Base-by-base conservation (phyloP, 345 rosid species). In the Cardamine occulta region DNA sequence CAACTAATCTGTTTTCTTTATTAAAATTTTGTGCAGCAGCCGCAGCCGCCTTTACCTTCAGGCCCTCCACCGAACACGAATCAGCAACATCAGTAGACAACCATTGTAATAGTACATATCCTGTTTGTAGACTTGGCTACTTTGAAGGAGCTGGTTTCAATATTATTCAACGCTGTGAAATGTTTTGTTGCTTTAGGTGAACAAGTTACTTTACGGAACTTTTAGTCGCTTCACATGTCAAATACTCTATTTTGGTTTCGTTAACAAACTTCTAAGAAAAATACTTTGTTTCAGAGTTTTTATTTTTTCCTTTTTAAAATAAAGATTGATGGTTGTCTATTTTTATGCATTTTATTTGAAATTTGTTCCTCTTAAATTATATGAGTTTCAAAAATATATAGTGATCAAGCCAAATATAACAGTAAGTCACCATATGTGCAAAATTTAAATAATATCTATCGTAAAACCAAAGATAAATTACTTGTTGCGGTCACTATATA, bases 31-130 rank as follows among this genome's bases (percentile, higher is more conserved):
- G 52, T 71, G 80, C 64, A 65, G 72, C 77, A 65, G 76, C 80
- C 57, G 2, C 80, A 61, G 55, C 80, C 81, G 11, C 81, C 81
- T 72, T 59, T 78, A 34, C 81, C 77, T 32, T 23, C 69, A 17
- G 81, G 77, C 42, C 81, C 73, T 59, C 81, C 77, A 52, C 81
- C 77, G 2, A 59, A 78, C 67, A 56, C 34, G 56, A 78, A 66
- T 66, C 81, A 78, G 63, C 56, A 8, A 31, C 77, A 78, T 66
- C 77, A 78, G 54, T 78, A 72, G 81, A 44, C 58, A 71, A 66
- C 63, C 48, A 2, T 49, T 78, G 72, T 72, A 57, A 9, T 10
- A 56, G 67, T 72, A 77, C 5, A 65, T 78, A 57, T 49, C 28
- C 12, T 77, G 68, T 72, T 56, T 48, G 73, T 65, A 71, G 24